Evolutionary conservation across 805 yeast species (phyloP).

Genomic region (Danielia oregonensis): DNA sequence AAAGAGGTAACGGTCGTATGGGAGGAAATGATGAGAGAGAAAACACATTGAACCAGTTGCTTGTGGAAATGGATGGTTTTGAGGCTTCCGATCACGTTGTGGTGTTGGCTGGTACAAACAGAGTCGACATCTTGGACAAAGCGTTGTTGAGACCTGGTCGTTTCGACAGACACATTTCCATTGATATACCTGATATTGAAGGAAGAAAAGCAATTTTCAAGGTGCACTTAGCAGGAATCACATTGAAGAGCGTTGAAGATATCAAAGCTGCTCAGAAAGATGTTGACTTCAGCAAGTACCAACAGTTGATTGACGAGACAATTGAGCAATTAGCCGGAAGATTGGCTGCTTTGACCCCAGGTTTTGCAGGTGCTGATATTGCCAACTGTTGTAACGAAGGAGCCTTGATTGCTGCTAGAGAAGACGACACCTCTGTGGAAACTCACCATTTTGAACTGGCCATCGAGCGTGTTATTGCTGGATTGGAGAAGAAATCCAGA

Average conservation of each 20-base stretch:
- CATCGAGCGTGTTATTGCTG: slow-evolving; percentile 95
- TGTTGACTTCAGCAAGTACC: slow-evolving; percentile 37
- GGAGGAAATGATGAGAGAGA: slow-evolving; percentile 97
- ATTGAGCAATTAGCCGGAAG: slow-evolving; percentile 64
- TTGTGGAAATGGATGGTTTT: slow-evolving; percentile 99
- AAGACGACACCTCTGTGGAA: slow-evolving; percentile 63
- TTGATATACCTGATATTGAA: slow-evolving; percentile 91
- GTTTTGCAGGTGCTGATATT: slow-evolving; percentile 97
- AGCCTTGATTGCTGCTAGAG: slow-evolving; percentile 93
- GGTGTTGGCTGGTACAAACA: slow-evolving; percentile 95
- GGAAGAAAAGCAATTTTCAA: slow-evolving; percentile 91
- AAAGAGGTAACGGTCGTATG: slow-evolving; percentile 68
- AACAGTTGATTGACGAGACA: slow-evolving; percentile 29
- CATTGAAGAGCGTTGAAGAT: slow-evolving; percentile 39
- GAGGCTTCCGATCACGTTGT: slow-evolving; percentile 88
- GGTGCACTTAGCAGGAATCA: slow-evolving; percentile 78
- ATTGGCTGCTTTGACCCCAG: slow-evolving; percentile 94
- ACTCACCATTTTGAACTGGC: slow-evolving; percentile 89
- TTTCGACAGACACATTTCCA: slow-evolving; percentile 87
- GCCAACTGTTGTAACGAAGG: slow-evolving; percentile 97
- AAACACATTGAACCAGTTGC: slow-evolving; percentile 88
- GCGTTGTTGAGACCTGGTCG: slow-evolving; percentile 97
- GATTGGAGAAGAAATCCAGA: slow-evolving; percentile 85
- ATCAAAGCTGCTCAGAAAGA: slow-evolving; percentile 36
- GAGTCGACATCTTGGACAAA: slow-evolving; percentile 88